Base-by-base conservation (phyloP, 2,329 filamentous ascomycete genomes). In the Apiospora arundinis region DNA sequence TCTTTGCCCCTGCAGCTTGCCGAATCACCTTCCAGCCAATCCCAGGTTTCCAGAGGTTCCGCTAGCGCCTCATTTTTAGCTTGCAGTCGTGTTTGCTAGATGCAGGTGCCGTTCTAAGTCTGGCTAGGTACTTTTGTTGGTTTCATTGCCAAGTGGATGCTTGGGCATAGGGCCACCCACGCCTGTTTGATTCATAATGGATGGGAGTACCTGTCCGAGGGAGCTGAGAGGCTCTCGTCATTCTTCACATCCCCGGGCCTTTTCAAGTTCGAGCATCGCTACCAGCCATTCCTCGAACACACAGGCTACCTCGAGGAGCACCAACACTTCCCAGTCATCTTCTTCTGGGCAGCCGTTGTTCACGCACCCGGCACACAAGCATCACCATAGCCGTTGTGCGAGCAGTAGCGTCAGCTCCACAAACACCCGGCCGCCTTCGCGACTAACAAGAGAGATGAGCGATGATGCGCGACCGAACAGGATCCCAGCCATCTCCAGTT, bases 401-500 rank as follows among this genome's bases (percentile, higher is more conserved):
- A 82, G 77, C 45, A n/a, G 28, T 46, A 78, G 80, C 18, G 73
- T 76, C 11, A 74, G 80, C 16, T 73, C 76, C 9, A 74, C 73
- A 40, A 80, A 78, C 8, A 81, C 83, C 14, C 81, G 83, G 37
- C 79, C 83, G 1, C 78, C 78, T 4, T 82, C 84, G 1, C 81
- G 81, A 70, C 73, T 85, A n/a, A 83, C 84, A 14, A 80, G 83
- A 73, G 82, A 85, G 71, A 78, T 81, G 23, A 82, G 81, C 49
- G 79, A 80, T 42, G 86, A 88, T 25, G 79, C 82, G 3, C 82
- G 82, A 21, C 83, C 82, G 60, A 78, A 79, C 37, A 74, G 32
- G 8, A 56, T 25, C 28, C 77, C 77, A 1, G 81, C 82, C 0
- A 79, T 86, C 18, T 90, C 88, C 0, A 84, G 81, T 21, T 86